Conservation (phyloP, 495 filamentous ascomycete genomes). For the Melanomma pulvis-pyrius region DNA sequence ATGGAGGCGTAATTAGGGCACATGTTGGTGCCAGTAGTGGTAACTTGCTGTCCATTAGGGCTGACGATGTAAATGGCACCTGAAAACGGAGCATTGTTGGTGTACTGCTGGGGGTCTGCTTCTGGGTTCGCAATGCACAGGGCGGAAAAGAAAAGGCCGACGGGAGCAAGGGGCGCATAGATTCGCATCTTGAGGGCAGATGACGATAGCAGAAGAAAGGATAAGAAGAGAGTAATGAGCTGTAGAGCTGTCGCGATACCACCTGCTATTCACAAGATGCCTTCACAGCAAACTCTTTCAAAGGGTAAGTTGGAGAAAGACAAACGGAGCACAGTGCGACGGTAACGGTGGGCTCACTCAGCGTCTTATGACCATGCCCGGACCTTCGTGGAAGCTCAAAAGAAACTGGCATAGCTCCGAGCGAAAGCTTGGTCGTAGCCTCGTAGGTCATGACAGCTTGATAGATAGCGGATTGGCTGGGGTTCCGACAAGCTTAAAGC, state of each 20-base stretch:
- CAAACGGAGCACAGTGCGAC: background rate
- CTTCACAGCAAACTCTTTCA: background rate
- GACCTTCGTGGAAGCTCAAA: background rate
- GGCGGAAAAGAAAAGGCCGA: background rate
- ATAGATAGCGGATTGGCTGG: conserved; percentile 9
- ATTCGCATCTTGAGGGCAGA: background rate
- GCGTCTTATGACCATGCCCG: conserved; percentile 5
- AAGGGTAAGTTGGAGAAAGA: background rate
- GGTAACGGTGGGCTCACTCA: background rate
- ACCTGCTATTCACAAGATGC: background rate
- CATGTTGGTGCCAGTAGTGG: conserved; percentile 31
- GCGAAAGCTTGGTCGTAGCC: conserved; percentile 21
- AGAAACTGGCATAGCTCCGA: conserved; percentile 24
- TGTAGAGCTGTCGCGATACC: background rate
- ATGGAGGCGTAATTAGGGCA: conserved; percentile 43
- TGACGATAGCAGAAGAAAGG: background rate
- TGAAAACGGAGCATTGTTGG: conserved; percentile 37
- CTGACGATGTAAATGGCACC: conserved; percentile 41
- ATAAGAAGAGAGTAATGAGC: background rate
- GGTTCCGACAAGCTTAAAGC: conserved; percentile 2
- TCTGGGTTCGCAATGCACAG: conserved; percentile 15
- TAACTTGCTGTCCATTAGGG: conserved; percentile 31
- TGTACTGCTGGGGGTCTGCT: conserved; percentile 27
- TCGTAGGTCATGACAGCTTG: conserved; percentile 34
- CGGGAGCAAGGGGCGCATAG: background rate